These are phyloP conservation scores for Picea mariana DNA, from an alignment of 83 land plant species.

Conservation along the genomic window DNA sequence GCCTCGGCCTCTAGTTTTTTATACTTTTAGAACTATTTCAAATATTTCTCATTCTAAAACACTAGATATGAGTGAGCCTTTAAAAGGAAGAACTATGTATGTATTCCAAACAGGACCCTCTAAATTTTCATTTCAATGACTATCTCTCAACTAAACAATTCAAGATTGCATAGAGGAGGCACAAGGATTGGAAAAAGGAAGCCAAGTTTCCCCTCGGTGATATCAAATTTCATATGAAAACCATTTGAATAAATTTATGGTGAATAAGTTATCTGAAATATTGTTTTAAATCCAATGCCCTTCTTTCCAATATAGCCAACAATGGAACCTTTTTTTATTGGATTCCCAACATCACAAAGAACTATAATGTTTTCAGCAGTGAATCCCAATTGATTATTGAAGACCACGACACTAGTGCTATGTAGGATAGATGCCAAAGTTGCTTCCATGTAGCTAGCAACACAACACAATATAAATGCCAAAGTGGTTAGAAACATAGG, in stretches of 20 bases:
- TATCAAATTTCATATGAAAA: slow-evolving; percentile 94
- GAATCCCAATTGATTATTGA: slow-evolving; percentile 92
- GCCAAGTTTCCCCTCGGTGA: slow-evolving; percentile 86
- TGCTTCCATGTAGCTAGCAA: slow-evolving; percentile 62
- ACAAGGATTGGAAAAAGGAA: slow-evolving; percentile 85
- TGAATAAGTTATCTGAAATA: slow-evolving; percentile 93
- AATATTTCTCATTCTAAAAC: too few relatives aligned
- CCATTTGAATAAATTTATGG: slow-evolving; percentile 99
- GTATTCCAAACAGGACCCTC: slow-evolving; percentile 48
- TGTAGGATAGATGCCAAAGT: slow-evolving; percentile 77
- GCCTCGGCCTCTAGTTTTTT: too few relatives aligned
- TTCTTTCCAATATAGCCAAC: slow-evolving; percentile 96
- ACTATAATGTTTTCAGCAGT: slow-evolving; percentile 85
- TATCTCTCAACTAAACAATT: slow-evolving; percentile 25
- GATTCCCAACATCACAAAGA: slow-evolving; percentile 95
- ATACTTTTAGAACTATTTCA: too few relatives aligned
- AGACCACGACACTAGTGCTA: slow-evolving; percentile 58
- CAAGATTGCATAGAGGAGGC: slow-evolving; percentile 45
- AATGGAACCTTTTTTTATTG: slow-evolving; percentile 82
- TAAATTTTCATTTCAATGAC: slow-evolving; percentile 24
- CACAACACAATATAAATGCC: too few relatives aligned
- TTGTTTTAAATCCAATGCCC: slow-evolving; percentile 99
- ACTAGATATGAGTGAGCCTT: too few relatives aligned
- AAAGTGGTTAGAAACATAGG: too few relatives aligned
- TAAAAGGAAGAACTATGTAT: too few relatives aligned